Evolutionary conservation across 23 red algal species (phyloP).

Genomic region (Agarophyton chilense): DNA sequence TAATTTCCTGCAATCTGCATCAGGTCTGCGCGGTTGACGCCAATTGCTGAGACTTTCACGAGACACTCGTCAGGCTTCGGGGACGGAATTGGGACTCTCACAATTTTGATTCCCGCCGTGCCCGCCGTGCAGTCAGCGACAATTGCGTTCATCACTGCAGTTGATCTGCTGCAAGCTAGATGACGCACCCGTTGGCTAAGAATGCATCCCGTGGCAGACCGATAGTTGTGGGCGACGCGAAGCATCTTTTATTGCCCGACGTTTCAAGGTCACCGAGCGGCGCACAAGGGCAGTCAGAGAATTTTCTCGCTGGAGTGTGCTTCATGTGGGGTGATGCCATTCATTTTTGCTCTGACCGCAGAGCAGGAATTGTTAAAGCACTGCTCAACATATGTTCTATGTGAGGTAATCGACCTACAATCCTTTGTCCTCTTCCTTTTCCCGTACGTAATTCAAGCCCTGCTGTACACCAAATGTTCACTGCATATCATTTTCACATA

Average conservation of each 20-base stretch:
- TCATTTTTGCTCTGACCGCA: no score
- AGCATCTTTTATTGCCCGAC: conserved; percentile 1
- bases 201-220: neutral
- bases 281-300: no score
- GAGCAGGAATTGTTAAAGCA: no score
- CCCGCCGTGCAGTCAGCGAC: conserved; percentile 18
- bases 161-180: neutral
- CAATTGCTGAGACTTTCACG: conserved; percentile 63
- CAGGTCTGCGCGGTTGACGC: conserved; percentile 91
- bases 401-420: no score
- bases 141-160: conserved; percentile 36
- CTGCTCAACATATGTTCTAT: no score
- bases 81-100: conserved; percentile 32
- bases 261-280: neutral
- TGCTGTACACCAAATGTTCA: no score
- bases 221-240: neutral
- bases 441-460: no score
- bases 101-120: neutral
- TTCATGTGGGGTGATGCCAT: no score
- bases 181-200: neutral
- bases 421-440: no score
- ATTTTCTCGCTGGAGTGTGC: no score
- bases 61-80: conserved; percentile 59
- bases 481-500: no score
- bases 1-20: conserved; percentile 84